phyloP scores from a whole-genome alignment of 2,329 filamentous ascomycete species.

The Fusarium sambucinum region DNA sequence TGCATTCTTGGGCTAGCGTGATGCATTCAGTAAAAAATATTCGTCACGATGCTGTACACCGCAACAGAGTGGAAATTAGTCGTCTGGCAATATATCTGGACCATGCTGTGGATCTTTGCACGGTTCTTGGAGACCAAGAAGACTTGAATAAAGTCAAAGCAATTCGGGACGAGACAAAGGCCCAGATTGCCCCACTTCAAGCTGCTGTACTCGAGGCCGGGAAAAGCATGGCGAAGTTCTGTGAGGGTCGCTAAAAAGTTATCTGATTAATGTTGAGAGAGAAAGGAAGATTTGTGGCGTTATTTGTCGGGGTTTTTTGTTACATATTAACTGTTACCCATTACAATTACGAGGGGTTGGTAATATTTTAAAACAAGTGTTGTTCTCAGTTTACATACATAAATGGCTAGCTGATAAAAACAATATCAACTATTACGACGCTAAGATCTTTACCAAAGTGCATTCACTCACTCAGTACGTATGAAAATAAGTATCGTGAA shows the following conservation, averaged over 20 bases:
- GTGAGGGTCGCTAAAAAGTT: background rate
- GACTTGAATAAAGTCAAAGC: background rate
- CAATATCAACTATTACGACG: background rate
- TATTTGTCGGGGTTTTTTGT: too few species aligned
- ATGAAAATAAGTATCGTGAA: background rate
- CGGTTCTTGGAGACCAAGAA: background rate
- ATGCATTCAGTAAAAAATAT: background rate
- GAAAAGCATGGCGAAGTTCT: too few species aligned
- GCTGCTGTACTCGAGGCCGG: background rate
- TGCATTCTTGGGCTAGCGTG: background rate
- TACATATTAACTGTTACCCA: too few species aligned
- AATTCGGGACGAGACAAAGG: background rate
- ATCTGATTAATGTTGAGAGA: background rate
- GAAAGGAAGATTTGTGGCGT: background rate
- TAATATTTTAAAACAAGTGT: too few species aligned
- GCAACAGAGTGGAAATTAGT: background rate
- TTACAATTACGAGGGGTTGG: too few species aligned
- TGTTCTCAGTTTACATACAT: too few species aligned
- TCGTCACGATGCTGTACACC: slow-evolving; percentile 25
- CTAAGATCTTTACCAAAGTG: background rate
- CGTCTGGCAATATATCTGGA: background rate
- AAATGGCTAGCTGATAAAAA: too few species aligned
- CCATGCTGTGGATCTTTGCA: slow-evolving; percentile 5
- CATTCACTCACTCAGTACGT: background rate
- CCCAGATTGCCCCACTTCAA: background rate